Evolutionary conservation across 176 grass and related monocot genomes (phyloP), one percentile per base, ranked within the genome.

Genomic region (Aegilops longissima): DNA sequence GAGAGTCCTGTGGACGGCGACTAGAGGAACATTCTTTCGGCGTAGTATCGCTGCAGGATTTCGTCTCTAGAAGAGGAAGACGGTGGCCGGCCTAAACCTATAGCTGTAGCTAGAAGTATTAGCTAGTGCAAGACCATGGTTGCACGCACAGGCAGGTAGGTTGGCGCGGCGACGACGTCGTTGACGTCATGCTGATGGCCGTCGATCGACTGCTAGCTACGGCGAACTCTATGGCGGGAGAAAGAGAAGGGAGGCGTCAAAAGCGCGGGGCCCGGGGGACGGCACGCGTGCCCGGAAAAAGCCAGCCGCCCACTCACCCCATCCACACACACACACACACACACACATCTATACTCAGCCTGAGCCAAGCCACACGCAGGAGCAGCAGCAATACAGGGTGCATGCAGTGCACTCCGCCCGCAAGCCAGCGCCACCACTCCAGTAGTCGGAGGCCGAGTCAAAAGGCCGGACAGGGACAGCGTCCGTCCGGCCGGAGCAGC

Each of bases 281-380:
- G 24, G 86, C 90, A 91, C 90, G 90, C 90, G 90, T 91, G 86
- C 90, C 90, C 64, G 64, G 82, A 6, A 91, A 91, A 91, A 91
- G 90, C 2, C 90, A 81, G 82, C 90, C 82, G 82, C 86, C 90
- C 85, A 85, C 89, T 87, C 88, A 77, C 62, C 23, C 16, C 66
- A 2, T 35, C 76, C 68, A 86, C 76, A 80, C 45, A 16, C 31
- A 16, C 4, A 51, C n/a, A 42, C 9, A 42, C 67, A 86, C 76
- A 79, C 44, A 16, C 47, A 51, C 4, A 49, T 42, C 39, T 3
- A 42, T 54, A 16, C 58, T 45, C 1, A 11, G 40, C 0, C 47
- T 49, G 0, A 58, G 25, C 73, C 73, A 16, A 23, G 23, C 80
- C 80, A 72, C 44, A 47, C 11, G 5, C 75, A 36, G 49, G 5